Evolutionary conservation across 306 rosid species (phyloP), one percentile per base, ranked within the genome.

Genomic region (Oemleria cerasiformis): DNA sequence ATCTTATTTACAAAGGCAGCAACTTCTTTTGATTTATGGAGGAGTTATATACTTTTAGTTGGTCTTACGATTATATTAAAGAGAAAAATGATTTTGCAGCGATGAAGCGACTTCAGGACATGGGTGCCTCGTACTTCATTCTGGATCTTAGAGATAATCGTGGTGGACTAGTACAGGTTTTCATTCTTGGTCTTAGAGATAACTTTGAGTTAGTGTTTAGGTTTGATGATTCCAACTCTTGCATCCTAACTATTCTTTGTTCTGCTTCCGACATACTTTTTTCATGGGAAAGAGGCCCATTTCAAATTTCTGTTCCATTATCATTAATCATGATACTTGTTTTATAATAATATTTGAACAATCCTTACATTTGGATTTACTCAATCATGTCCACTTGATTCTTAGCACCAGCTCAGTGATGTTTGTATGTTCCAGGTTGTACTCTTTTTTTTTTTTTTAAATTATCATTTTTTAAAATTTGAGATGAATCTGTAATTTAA

Each of bases 151-250:
- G 98, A 86, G 98, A 91, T 82, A 93, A 93, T 80, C 98, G 84
- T 79, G 98, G 98, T 63, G 98, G 98, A 76, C 86, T 93, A 61
- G 98, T 91, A 43, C 98, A 93, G 98, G 98, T 93, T 77, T 70
- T 55, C 70, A 63, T 71, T 58, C 62, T 74, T 16, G 44, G 50
- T 70, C 55, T 63, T 61, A 49, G 19, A n/a, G 38, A 54, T 50
- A 53, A 63, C 61, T 67, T 49, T 34, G 30, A 49, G 65, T 10
- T 65, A 44, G 43, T 21, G 15, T 47, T 30, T 30, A 0, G 40
- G 12, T 63, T 68, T 21, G 23, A 49, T 60, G 40, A 17, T 50
- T 14, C 7, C 56, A 50, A 7, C 20, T 17, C 56, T 5, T 50
- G 15, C 56, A 3, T 50, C 55, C 55, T 50, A 50, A 51, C 19